These are phyloP conservation scores for Plasmodium blacklocki DNA, from an alignment of 169 alveolate genomes.

Conservation along the genomic window DNA sequence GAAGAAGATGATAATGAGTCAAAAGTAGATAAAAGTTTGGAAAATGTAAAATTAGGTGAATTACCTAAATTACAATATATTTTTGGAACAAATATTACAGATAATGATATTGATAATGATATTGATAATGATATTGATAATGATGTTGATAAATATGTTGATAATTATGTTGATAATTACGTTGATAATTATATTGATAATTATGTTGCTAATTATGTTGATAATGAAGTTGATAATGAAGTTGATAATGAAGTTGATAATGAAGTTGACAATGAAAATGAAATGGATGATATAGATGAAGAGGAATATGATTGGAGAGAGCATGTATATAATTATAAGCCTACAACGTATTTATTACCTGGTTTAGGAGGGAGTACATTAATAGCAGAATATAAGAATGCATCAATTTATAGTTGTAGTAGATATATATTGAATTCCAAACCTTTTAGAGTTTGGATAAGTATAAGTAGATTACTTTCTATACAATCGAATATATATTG, in stretches of 20 bases:
- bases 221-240: too few relatives aligned
- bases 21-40: background rate
- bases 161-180: background rate
- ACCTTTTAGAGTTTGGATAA: slow-evolving; percentile 59
- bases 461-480: slow-evolving; percentile 38
- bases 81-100: background rate
- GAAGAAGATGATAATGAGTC: background rate
- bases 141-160: background rate
- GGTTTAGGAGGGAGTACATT: slow-evolving; percentile 71
- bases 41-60: background rate
- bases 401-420: slow-evolving; percentile 39
- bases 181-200: too few relatives aligned
- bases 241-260: background rate
- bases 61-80: background rate
- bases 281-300: background rate
- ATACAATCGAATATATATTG: slow-evolving; percentile 43
- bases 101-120: too few relatives aligned
- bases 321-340: background rate
- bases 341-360: slow-evolving; percentile 33
- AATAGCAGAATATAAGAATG: slow-evolving; percentile 46
- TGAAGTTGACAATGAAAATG: background rate
- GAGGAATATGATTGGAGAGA: background rate
- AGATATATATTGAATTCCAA: slow-evolving; percentile 13
- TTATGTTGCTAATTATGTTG: too few relatives aligned
- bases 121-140: too few relatives aligned